Conservation (phyloP, 176 grass and related monocot genomes). For the Carex scoparia region DNA sequence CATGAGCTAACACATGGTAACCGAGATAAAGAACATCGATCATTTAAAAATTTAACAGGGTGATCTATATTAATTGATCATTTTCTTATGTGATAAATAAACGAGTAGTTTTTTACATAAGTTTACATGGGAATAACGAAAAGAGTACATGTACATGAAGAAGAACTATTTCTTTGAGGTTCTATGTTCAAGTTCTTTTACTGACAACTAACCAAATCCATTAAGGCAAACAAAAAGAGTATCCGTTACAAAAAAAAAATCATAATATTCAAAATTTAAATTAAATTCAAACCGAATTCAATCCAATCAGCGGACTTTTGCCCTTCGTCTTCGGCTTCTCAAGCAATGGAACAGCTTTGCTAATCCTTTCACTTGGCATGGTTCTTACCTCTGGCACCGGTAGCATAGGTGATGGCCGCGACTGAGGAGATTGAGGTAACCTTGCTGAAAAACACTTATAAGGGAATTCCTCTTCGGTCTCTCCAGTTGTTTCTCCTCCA, state of each 20-base stretch:
- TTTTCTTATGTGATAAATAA: conserved; percentile 1
- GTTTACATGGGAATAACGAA: too few relatives aligned
- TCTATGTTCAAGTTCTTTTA: not conserved
- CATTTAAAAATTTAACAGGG: not conserved
- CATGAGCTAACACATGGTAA: not conserved
- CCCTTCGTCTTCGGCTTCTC: not conserved
- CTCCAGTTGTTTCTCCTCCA: conserved; percentile 7
- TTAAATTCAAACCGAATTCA: conserved; percentile 15
- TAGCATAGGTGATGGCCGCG: not conserved
- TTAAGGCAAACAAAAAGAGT: not conserved
- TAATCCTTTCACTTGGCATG: not conserved
- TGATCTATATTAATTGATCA: not conserved
- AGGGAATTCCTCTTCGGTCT: conserved; percentile 10
- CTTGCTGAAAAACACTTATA: conserved; percentile 21
- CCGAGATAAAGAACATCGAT: not conserved
- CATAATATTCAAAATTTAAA: not conserved
- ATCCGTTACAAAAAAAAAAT: too few relatives aligned
- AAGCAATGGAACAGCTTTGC: conserved; percentile 8
- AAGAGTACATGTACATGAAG: too few relatives aligned
- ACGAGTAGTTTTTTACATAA: not conserved
- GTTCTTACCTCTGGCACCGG: not conserved
- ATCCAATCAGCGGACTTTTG: not conserved
- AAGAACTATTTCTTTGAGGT: not conserved
- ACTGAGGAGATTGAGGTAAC: conserved; percentile 2
- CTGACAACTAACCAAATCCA: conserved; percentile 6